phyloP scores from a whole-genome alignment of 2,329 filamentous ascomycete species.

The Xylariaceae sp. region DNA sequence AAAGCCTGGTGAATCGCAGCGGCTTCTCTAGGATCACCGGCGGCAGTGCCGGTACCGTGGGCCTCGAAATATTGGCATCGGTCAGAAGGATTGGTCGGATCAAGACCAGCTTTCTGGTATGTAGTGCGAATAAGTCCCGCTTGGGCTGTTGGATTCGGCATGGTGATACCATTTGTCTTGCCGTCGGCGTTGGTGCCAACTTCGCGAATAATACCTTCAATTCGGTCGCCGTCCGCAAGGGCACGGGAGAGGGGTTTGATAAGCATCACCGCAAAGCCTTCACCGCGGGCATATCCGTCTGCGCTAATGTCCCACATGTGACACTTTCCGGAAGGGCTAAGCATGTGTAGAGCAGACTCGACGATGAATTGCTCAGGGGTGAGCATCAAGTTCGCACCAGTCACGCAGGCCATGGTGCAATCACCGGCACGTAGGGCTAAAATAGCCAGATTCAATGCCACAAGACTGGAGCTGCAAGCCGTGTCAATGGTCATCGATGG shows the following conservation, averaged over 20 bases:
- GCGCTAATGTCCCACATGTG: conserved; percentile 48
- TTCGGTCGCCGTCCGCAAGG: conserved; percentile 45
- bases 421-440: conserved; percentile 40
- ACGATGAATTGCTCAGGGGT: conserved; percentile 42
- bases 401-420: conserved; percentile 40
- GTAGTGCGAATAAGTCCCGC: conserved; percentile 41
- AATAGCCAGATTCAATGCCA: conserved; percentile 38
- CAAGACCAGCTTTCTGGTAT: conserved; percentile 42
- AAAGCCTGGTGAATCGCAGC: conserved; percentile 42
- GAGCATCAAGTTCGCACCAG: conserved; percentile 42
- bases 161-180: conserved; percentile 49
- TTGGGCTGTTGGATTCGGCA: conserved; percentile 47
- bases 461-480: conserved; percentile 39
- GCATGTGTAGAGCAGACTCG: conserved; percentile 42
- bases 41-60: conserved; percentile 41
- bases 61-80: conserved; percentile 47
- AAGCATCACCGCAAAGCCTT: conserved; percentile 49
- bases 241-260: conserved; percentile 50
- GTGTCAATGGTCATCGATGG: conserved; percentile 40
- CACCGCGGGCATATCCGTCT: conserved; percentile 56
- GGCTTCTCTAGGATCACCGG: conserved; percentile 42
- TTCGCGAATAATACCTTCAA: conserved; percentile 46
- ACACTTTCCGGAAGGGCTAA: conserved; percentile 42
- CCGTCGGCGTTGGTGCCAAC: conserved; percentile 50
- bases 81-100: conserved; percentile 32